A percentile compares a stretch with the other conserved stretches of the same genome.
Evolutionary conservation across 805 yeast species (phyloP).

Genomic region (Saturnispora saitoi): DNA sequence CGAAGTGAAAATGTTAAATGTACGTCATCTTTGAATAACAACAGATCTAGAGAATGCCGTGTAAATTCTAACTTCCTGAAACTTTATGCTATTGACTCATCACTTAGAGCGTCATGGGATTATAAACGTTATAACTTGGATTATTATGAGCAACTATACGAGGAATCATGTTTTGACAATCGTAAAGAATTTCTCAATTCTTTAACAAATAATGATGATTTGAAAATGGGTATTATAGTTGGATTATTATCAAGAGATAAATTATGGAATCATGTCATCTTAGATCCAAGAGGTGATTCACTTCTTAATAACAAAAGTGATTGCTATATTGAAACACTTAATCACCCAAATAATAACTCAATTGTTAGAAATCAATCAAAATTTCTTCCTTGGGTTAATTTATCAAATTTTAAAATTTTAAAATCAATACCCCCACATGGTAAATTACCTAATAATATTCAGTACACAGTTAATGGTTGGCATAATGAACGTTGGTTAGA

Average conservation of each 20-base stretch:
- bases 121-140: slow-evolving; percentile 30
- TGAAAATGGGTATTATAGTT: slow-evolving; percentile 24
- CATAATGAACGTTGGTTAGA: slow-evolving; percentile 36
- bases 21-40: background rate
- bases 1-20: background rate
- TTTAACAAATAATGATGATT: slow-evolving; percentile 12
- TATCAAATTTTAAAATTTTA: slow-evolving; percentile 16
- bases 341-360: background rate
- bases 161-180: slow-evolving; percentile 17
- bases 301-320: background rate
- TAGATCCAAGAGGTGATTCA: slow-evolving; percentile 42
- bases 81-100: slow-evolving; percentile 41
- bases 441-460: slow-evolving; percentile 22
- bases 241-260: slow-evolving; percentile 39
- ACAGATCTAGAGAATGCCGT: slow-evolving; percentile 36
- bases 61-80: slow-evolving; percentile 42
- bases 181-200: slow-evolving; percentile 20
- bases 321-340: slow-evolving; percentile 11
- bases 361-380: slow-evolving; percentile 22
- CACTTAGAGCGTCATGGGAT: slow-evolving; percentile 26
- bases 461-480: slow-evolving; percentile 47
- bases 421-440: slow-evolving; percentile 25
- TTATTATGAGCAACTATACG: slow-evolving; percentile 21
- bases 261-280: slow-evolving; percentile 44
- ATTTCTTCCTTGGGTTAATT: slow-evolving; percentile 24